Conservation (phyloP, 441 rosid species). For the Isatis lusitanica region DNA sequence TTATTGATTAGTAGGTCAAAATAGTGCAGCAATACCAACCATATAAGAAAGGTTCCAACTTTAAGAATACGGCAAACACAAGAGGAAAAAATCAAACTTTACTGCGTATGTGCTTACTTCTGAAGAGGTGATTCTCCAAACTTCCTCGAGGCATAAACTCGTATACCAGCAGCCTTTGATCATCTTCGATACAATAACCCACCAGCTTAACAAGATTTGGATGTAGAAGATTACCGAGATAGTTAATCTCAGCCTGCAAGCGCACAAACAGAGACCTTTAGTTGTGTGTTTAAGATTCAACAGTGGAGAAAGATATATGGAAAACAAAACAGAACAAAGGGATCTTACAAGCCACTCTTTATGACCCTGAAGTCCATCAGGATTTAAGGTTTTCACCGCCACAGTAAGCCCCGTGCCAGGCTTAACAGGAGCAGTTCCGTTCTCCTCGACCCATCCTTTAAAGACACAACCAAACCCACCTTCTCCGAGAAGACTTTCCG, state of each 20-base stretch:
- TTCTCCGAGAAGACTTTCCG: slow-evolving; percentile 95
- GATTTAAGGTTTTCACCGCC: slow-evolving; percentile 94
- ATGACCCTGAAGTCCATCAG: slow-evolving; percentile 98
- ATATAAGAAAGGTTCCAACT: slow-evolving; percentile 1
- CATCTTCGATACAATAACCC: slow-evolving; percentile 97
- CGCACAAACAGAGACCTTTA: slow-evolving; percentile 18
- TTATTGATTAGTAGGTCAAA: slow-evolving; percentile 1
- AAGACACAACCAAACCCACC: slow-evolving; percentile 99
- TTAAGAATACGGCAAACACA: background rate
- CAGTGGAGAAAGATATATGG: background rate
- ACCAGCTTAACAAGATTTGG: slow-evolving; percentile 89
- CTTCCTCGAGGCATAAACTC: slow-evolving; percentile 99
- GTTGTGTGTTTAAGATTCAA: background rate
- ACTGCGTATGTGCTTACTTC: slow-evolving; percentile 49
- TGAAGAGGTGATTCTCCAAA: slow-evolving; percentile 94
- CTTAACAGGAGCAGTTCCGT: slow-evolving; percentile 96
- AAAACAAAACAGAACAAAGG: background rate
- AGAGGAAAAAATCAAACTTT: background rate
- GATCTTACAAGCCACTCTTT: slow-evolving; percentile 93
- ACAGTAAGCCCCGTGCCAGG: slow-evolving; percentile 98
- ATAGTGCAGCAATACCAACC: slow-evolving; percentile 7
- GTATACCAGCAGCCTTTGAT: slow-evolving; percentile 87
- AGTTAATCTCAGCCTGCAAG: slow-evolving; percentile 93
- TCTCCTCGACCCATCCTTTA: slow-evolving; percentile 98
- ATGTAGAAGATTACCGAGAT: slow-evolving; percentile 85